These are phyloP conservation scores for Rhodamnia rubescens DNA, from an alignment of 345 rosid genomes.

Conservation along the genomic window DNA sequence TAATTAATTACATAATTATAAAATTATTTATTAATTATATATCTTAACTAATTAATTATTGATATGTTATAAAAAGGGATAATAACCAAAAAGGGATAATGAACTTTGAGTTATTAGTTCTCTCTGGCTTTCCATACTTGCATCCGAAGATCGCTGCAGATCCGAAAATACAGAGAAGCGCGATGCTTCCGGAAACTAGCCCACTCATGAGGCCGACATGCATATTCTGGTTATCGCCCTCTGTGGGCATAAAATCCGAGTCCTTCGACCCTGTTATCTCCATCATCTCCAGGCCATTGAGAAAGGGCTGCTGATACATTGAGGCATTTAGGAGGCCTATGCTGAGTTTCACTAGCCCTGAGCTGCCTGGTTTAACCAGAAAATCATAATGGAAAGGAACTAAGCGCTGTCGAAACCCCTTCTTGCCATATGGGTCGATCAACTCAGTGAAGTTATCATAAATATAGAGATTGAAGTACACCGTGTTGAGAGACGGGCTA, in stretches of 20 bases:
- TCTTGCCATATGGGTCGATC: conserved; percentile 7
- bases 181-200: conserved; percentile 14
- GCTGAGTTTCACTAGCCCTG: conserved; percentile 20
- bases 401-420: not conserved
- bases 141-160: not conserved
- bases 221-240: not conserved
- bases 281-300: conserved; percentile 53
- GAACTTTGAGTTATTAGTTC: too few species aligned
- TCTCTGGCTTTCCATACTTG: not conserved
- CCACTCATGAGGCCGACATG: conserved; percentile 7
- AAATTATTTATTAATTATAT: too few species aligned
- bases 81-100: too few species aligned
- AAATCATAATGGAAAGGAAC: conserved; percentile 34
- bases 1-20: too few species aligned
- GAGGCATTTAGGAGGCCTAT: conserved; percentile 6
- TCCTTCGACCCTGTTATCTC: conserved; percentile 15
- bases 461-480: conserved; percentile 25
- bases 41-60: too few species aligned
- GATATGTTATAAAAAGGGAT: too few species aligned
- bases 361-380: conserved; percentile 31
- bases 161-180: not conserved
- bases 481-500: not conserved
- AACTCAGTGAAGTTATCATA: not conserved
- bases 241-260: too few species aligned
- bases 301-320: not conserved